A percentile compares a stretch with the other conserved stretches of the same genome.
These are phyloP conservation scores for Fraxinus quadrangulata DNA, from an alignment of 257 asterid genomes.

Conservation along the genomic window DNA sequence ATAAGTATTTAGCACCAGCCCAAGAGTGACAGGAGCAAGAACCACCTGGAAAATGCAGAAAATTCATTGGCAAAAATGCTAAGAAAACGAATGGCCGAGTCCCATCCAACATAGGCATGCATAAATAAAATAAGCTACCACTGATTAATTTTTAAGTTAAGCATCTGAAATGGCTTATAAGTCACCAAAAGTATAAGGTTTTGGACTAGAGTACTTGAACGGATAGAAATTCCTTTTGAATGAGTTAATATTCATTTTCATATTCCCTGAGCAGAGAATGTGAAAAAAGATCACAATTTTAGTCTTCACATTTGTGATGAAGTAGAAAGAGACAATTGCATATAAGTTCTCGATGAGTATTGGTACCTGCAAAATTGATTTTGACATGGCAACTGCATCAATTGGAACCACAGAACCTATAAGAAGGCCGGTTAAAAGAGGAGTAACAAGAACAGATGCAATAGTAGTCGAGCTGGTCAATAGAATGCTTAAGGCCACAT, in stretches of 20 bases:
- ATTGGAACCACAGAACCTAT: conserved; percentile 97
- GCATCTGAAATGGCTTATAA: background rate
- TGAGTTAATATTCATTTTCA: too few relatives aligned
- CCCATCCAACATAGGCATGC: too few relatives aligned
- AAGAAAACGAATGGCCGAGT: background rate
- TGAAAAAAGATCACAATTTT: too few relatives aligned
- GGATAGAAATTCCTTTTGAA: too few relatives aligned
- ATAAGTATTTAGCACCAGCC: conserved; percentile 75
- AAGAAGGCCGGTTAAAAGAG: conserved; percentile 85
- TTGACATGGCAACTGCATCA: conserved; percentile 94
- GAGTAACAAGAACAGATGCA: conserved; percentile 84
- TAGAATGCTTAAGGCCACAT: conserved; percentile 92
- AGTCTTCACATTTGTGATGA: too few relatives aligned
- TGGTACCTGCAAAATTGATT: conserved; percentile 88
- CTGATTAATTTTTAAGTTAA: too few relatives aligned
- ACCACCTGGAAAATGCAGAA: conserved; percentile 61
- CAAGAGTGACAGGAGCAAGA: conserved; percentile 82
- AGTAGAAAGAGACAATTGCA: background rate
- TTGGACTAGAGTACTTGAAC: background rate
- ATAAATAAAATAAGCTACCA: too few relatives aligned
- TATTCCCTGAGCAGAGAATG: too few relatives aligned
- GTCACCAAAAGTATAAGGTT: background rate
- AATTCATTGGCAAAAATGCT: background rate
- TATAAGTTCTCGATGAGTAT: conserved; percentile 3
- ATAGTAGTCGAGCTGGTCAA: conserved; percentile 91